Percentiles rank a stretch among this genome's conserved stretches.
Conservation (phyloP, 2,329 filamentous ascomycete genomes). For the Pleoardoris graminearum region DNA sequence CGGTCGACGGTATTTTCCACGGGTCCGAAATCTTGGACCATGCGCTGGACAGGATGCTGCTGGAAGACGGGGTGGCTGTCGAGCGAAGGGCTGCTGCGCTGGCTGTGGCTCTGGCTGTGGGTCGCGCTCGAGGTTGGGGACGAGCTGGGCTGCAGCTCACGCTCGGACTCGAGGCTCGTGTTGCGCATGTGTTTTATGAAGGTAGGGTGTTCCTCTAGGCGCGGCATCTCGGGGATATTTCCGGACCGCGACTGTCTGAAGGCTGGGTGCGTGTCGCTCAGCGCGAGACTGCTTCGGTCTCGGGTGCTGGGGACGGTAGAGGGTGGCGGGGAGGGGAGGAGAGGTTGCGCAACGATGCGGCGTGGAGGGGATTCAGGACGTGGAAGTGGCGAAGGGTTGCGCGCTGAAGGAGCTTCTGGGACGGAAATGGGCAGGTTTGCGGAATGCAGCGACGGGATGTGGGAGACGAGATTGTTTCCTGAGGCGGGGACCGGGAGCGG, state of each 20-base stretch:
- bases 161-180: background rate
- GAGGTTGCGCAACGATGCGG: slow-evolving; percentile 33
- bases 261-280: slow-evolving; percentile 32
- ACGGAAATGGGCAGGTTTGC: slow-evolving; percentile 23
- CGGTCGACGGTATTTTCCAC: slow-evolving; percentile 59
- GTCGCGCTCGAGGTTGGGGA: slow-evolving; percentile 5
- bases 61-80: slow-evolving; percentile 25
- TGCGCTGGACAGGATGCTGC: slow-evolving; percentile 40
- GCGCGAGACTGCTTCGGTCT: slow-evolving; percentile 29
- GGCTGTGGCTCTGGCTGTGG: background rate
- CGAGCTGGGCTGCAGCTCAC: background rate
- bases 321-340: slow-evolving; percentile 36
- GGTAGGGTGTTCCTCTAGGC: slow-evolving; percentile 25
- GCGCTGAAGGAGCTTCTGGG: slow-evolving; percentile 24
- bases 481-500: slow-evolving; percentile 22
- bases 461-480: slow-evolving; percentile 32
- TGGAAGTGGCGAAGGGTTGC: slow-evolving; percentile 19
- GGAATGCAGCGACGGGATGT: slow-evolving; percentile 33
- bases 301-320: slow-evolving; percentile 31
- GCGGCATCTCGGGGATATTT: slow-evolving; percentile 18
- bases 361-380: slow-evolving; percentile 22
- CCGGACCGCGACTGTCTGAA: slow-evolving; percentile 16
- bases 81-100: slow-evolving; percentile 12
- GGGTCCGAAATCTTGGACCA: slow-evolving; percentile 33
- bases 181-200: slow-evolving; percentile 17